A percentile compares a stretch with the other conserved stretches of the same genome.
These are phyloP conservation scores for Globisporangium yorkense DNA, from an alignment of 352 stramenopile genomes.

Conservation along the genomic window DNA sequence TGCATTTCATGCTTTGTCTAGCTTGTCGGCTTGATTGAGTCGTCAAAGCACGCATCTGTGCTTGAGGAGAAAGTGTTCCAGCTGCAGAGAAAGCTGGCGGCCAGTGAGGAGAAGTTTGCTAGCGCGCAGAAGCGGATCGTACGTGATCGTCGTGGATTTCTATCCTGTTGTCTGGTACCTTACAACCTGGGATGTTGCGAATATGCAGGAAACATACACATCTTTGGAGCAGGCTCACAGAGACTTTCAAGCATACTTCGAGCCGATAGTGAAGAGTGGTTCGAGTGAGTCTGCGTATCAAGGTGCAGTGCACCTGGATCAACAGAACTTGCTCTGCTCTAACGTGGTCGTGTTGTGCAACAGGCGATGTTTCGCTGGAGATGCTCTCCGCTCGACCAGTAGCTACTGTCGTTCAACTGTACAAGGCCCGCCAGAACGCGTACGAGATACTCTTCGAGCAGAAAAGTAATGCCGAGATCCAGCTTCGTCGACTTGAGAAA, in stretches of 20 bases:
- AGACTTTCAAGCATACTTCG: constrained; percentile 43
- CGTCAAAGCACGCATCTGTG: constrained; percentile 51
- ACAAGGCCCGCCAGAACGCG: constrained; percentile 48
- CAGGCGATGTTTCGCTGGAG: constrained; percentile 34
- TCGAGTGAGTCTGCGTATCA: constrained; percentile 23
- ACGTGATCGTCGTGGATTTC: constrained; percentile 13
- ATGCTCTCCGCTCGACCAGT: constrained; percentile 37
- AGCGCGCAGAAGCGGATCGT: constrained; percentile 44
- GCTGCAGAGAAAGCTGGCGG: constrained; percentile 38
- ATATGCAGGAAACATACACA: constrained; percentile 31
- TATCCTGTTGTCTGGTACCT: not conserved
- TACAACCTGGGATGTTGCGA: not conserved
- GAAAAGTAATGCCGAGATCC: constrained; percentile 44
- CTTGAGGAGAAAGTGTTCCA: constrained; percentile 62
- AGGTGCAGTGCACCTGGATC: not conserved
- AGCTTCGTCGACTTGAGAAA: constrained; percentile 39
- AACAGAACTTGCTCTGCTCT: not conserved
- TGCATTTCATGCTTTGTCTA: constrained; percentile 10
- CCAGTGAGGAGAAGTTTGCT: constrained; percentile 45
- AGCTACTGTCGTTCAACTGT: constrained; percentile 43
- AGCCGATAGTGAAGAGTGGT: constrained; percentile 33
- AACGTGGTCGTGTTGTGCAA: not conserved
- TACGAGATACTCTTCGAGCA: constrained; percentile 57
- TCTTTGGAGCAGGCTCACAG: constrained; percentile 36
- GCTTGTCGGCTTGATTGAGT: constrained; percentile 64